Evolutionary conservation across 352 stramenopile genomes (phyloP).

Genomic region (Hyaloperonospora brassicae): DNA sequence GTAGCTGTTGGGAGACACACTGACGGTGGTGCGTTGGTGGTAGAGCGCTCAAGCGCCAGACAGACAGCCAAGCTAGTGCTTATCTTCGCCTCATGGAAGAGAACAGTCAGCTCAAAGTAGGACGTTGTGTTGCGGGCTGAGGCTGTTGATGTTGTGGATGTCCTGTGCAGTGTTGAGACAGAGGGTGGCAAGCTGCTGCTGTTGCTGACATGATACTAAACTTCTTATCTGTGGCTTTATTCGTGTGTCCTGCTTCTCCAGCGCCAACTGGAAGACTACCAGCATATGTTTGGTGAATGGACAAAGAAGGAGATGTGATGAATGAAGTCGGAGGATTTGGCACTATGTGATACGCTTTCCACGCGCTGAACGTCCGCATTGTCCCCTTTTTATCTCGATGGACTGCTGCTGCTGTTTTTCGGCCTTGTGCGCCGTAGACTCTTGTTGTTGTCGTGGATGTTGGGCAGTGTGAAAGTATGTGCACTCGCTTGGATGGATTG

Average conservation of each 20-base stretch:
- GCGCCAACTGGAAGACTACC: slow-evolving; percentile 68
- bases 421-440: too few species aligned
- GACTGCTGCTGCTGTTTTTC: too few species aligned
- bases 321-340: not conserved
- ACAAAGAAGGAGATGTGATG: slow-evolving; percentile 72
- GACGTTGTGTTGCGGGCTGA: not conserved
- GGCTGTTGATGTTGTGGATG: not conserved
- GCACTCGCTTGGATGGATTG: too few species aligned
- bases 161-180: not conserved
- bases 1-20: not conserved
- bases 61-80: slow-evolving; percentile 53
- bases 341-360: too few species aligned
- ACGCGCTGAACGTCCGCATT: too few species aligned
- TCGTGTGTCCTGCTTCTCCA: slow-evolving; percentile 8
- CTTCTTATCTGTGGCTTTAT: not conserved
- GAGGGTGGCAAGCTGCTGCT: not conserved
- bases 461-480: too few species aligned
- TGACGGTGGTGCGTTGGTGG: slow-evolving; percentile 2
- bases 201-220: not conserved
- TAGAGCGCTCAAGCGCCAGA: slow-evolving; percentile 62
- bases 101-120: slow-evolving; percentile 64
- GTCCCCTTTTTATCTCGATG: too few species aligned
- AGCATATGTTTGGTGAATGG: slow-evolving; percentile 78
- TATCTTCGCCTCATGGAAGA: slow-evolving; percentile 73
- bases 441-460: too few species aligned